Evolutionary conservation across 164 flowering plant species (phyloP).

Genomic region (Cinnamomum micranthum): DNA sequence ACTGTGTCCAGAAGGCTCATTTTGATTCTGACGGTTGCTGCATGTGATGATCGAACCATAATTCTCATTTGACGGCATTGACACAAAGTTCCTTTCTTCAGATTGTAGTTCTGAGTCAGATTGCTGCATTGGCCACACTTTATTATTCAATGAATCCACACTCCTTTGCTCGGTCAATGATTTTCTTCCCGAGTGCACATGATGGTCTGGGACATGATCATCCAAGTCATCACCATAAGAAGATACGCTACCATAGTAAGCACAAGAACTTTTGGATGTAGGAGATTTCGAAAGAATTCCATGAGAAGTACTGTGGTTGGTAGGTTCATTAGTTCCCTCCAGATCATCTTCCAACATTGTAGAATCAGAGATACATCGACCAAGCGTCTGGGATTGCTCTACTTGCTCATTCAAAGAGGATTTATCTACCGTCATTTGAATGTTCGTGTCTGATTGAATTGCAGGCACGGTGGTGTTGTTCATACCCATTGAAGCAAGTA

Average conservation of each 20-base stretch:
- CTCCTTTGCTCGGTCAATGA: constrained; percentile 9
- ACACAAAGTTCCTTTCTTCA: constrained; percentile 16
- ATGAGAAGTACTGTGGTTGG: constrained; percentile 17
- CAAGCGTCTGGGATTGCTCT: constrained; percentile 21
- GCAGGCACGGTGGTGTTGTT: constrained; percentile 4
- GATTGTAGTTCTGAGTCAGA: constrained; percentile 21
- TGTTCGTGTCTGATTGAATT: constrained; percentile 10
- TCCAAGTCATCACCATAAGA: constrained; percentile 49
- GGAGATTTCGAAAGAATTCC: constrained; percentile 30
- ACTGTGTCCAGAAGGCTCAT: constrained; percentile 16
- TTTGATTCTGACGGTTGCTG: constrained; percentile 11
- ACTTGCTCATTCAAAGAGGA: constrained; percentile 16
- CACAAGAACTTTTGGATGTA: constrained; percentile 29
- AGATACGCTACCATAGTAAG: constrained; percentile 62
- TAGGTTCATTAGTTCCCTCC: constrained; percentile 14
- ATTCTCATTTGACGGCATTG: constrained; percentile 16
- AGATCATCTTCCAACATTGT: constrained; percentile 20
- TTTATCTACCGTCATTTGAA: constrained; percentile 3
- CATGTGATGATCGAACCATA: constrained; percentile 10
- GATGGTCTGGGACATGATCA: constrained; percentile 31
- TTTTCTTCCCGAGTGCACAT: constrained; percentile 10
- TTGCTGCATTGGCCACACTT: constrained; percentile 21
- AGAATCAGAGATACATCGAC: constrained; percentile 14
- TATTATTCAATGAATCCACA: constrained; percentile 13
- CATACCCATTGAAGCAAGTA: not conserved